Evolutionary conservation across 2,329 filamentous ascomycete species (phyloP).

Genomic region (Epichloe gansuensis): DNA sequence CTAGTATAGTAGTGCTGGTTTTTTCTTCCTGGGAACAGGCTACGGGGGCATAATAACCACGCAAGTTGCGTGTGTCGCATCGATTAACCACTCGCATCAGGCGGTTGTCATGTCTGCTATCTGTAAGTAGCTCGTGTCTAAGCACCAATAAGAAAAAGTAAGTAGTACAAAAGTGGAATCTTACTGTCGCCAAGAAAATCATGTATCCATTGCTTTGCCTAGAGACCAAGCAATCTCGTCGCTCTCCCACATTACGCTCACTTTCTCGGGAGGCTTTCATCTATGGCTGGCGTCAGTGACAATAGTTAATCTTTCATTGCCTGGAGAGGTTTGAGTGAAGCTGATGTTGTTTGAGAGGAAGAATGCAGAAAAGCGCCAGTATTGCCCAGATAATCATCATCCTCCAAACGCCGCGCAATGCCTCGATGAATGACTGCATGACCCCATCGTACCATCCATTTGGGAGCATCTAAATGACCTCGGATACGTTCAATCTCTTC

Average conservation of each 20-base stretch:
- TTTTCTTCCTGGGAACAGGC: no score
- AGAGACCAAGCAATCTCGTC: not conserved
- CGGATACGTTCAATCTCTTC: constrained; percentile 57
- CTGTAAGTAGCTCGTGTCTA: no score
- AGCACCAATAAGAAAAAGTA: no score
- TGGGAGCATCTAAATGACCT: constrained; percentile 60
- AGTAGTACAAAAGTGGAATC: no score
- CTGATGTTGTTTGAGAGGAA: constrained; percentile 64
- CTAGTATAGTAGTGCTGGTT: no score
- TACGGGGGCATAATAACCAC: no score
- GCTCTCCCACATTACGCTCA: not conserved
- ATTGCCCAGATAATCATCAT: constrained; percentile 50
- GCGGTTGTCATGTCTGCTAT: no score
- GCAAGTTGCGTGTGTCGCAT: no score
- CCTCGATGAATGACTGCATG: constrained; percentile 58
- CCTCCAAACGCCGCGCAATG: constrained; percentile 62
- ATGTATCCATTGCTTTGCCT: not conserved
- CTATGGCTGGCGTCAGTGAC: not conserved
- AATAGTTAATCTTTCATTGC: constrained; percentile 6
- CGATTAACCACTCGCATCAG: no score
- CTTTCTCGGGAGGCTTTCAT: not conserved
- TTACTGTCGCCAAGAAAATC: not conserved
- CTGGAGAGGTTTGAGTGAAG: constrained; percentile 54
- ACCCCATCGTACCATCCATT: constrained; percentile 56
- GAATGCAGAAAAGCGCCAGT: constrained; percentile 44